A percentile compares a stretch with the other conserved stretches of the same genome.
Evolutionary conservation across 768 basidiomycete species (phyloP).

Genomic region (Hygrophorus pudorinus): DNA sequence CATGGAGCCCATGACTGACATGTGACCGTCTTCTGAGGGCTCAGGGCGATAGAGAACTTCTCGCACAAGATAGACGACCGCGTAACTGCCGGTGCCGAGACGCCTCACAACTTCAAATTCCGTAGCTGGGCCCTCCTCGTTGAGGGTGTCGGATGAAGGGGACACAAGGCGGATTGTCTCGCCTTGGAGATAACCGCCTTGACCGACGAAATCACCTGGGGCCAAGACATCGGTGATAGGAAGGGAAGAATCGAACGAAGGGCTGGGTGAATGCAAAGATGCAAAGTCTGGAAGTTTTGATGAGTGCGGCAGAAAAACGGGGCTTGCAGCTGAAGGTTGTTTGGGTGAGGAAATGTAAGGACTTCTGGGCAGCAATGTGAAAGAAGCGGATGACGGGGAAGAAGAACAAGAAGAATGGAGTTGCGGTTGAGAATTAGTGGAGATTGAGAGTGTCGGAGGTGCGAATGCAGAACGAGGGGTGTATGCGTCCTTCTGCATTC

Average conservation of each 20-base stretch:
- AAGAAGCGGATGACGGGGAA: conserved; percentile 23
- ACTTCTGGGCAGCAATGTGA: conserved; percentile 20
- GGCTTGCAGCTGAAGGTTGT: neutral
- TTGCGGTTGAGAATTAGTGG: conserved; percentile 14
- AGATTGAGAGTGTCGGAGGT: conserved; percentile 10
- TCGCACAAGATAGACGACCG: conserved; percentile 87
- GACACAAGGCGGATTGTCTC: conserved; percentile 55
- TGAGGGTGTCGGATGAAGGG: conserved; percentile 24
- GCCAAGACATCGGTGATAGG: conserved; percentile 52
- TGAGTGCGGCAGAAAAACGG: neutral
- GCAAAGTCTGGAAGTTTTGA: conserved; percentile 1
- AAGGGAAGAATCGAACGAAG: conserved; percentile 26
- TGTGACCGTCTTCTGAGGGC: conserved; percentile 46
- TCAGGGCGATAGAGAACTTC: conserved; percentile 48
- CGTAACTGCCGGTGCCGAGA: conserved; percentile 86
- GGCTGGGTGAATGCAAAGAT: conserved; percentile 15
- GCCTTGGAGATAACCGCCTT: conserved; percentile 56
- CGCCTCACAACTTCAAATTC: conserved; percentile 80
- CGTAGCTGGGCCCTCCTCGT: conserved; percentile 39
- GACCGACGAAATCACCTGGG: conserved; percentile 66
- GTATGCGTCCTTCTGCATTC: conserved; percentile 28
- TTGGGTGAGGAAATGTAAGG: neutral
- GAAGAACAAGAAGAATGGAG: conserved; percentile 15
- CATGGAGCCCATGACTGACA: conserved; percentile 44
- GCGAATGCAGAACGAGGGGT: conserved; percentile 18